Percentiles rank a stretch among this genome's conserved stretches.
phyloP scores from a whole-genome alignment of 768 basidiomycete genomes.

The Gymnopilus junonius region DNA sequence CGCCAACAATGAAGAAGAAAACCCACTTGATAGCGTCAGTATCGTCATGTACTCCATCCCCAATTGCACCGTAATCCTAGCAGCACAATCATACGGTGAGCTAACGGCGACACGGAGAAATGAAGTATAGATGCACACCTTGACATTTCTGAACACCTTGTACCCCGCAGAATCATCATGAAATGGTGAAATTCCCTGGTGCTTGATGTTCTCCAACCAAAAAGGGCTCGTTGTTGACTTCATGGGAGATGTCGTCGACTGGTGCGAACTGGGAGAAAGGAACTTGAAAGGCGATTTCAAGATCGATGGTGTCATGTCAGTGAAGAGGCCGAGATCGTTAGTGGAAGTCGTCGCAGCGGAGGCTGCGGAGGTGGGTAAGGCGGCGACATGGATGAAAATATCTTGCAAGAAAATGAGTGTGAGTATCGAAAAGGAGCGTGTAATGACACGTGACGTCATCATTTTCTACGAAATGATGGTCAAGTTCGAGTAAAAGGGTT shows the following conservation, averaged over 20 bases:
- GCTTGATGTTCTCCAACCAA: slow-evolving; percentile 76
- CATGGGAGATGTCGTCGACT: slow-evolving; percentile 30
- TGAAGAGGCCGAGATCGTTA: neutral
- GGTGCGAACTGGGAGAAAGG: neutral
- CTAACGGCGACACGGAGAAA: neutral
- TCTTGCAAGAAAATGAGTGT: slow-evolving; percentile 1
- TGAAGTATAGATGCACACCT: slow-evolving; percentile 32
- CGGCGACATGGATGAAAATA: slow-evolving; percentile 3
- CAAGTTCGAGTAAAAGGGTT: neutral
- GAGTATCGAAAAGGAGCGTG: slow-evolving; percentile 6
- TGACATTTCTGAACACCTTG: slow-evolving; percentile 79
- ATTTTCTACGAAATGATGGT: neutral
- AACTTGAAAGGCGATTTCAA: slow-evolving; percentile 14
- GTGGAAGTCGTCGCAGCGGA: neutral
- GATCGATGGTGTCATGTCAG: slow-evolving; percentile 8
- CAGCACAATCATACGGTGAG: neutral
- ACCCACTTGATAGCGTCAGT: slow-evolving; percentile 42
- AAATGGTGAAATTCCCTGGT: slow-evolving; percentile 73
- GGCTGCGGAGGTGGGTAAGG: neutral
- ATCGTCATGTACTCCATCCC: slow-evolving; percentile 73
- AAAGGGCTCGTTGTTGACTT: slow-evolving; percentile 53
- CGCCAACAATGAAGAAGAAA: neutral
- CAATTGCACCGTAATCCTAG: slow-evolving; percentile 26
- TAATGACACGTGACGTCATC: slow-evolving; percentile 18
- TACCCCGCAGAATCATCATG: slow-evolving; percentile 62